Conservation (phyloP, 805 yeast genomes). For the Diddensiella caesifluorescens region DNA sequence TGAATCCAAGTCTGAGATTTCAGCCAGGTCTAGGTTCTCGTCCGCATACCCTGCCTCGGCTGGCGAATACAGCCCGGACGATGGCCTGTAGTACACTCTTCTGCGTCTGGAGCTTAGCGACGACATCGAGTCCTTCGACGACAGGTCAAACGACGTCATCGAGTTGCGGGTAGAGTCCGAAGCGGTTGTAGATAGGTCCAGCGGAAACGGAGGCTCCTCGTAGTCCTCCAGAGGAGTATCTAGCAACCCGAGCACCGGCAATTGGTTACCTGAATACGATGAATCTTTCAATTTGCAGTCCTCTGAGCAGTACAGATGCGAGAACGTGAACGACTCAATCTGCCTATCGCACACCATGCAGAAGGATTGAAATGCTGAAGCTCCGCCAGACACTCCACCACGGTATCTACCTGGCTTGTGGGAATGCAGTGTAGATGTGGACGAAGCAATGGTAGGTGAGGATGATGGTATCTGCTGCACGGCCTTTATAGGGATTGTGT, state of each 20-base stretch:
- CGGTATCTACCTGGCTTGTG: too few relatives aligned
- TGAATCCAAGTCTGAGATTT: neutral
- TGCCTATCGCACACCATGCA: slow-evolving; percentile 36
- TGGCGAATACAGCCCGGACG: neutral
- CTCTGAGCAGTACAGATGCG: slow-evolving; percentile 32
- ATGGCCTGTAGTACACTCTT: neutral
- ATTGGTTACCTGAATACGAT: slow-evolving; percentile 1
- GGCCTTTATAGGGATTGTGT: neutral
- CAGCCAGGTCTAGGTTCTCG: neutral
- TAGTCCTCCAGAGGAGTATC: too few relatives aligned
- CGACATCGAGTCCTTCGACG: neutral
- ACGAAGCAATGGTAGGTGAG: too few relatives aligned
- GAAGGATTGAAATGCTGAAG: slow-evolving; percentile 26
- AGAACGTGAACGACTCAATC: slow-evolving; percentile 19
- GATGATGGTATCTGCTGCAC: neutral
- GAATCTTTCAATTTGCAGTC: slow-evolving; percentile 29
- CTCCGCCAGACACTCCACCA: too few relatives aligned
- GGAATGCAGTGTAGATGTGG: too few relatives aligned
- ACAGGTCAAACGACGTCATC: neutral
- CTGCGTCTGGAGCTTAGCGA: neutral
- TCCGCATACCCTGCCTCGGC: neutral
- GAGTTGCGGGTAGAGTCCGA: slow-evolving; percentile 1
- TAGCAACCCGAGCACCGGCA: too few relatives aligned
- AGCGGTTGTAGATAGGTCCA: neutral
- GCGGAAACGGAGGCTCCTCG: neutral